These are phyloP conservation scores for Pseudoperonospora humuli DNA, from an alignment of 352 stramenopile species.

Conservation along the genomic window DNA sequence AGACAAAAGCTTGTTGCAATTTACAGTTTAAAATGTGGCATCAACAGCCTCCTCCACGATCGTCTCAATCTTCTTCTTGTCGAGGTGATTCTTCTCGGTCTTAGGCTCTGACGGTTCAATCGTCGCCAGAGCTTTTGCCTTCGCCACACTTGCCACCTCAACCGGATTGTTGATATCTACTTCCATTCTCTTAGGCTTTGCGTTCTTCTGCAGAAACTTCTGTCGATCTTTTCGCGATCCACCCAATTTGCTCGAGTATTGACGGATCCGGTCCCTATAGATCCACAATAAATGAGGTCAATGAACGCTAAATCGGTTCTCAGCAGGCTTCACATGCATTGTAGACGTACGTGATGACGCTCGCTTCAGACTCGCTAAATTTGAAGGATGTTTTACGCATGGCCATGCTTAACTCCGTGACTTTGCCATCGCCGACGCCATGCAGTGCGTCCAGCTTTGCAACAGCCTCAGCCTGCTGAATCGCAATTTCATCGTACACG, in stretches of 20 bases:
- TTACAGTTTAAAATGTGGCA: slow-evolving; percentile 36
- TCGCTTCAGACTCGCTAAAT: slow-evolving; percentile 42
- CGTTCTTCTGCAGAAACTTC: slow-evolving; percentile 58
- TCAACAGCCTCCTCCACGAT: slow-evolving; percentile 52
- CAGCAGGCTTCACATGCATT: background rate
- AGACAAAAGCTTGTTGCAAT: slow-evolving; percentile 5
- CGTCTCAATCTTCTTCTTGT: slow-evolving; percentile 30
- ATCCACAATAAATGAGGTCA: background rate
- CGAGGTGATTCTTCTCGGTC: slow-evolving; percentile 6
- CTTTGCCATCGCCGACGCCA: slow-evolving; percentile 39
- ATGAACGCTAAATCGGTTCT: background rate
- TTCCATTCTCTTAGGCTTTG: slow-evolving; percentile 13
- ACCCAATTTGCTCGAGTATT: slow-evolving; percentile 69
- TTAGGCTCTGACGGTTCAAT: slow-evolving; percentile 9
- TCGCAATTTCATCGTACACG: slow-evolving; percentile 66
- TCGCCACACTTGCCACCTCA: slow-evolving; percentile 11
- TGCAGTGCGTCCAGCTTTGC: slow-evolving; percentile 64
- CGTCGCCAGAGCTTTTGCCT: slow-evolving; percentile 1
- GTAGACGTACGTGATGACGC: slow-evolving; percentile 62
- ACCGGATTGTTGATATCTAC: slow-evolving; percentile 30
- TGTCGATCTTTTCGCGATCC: slow-evolving; percentile 52
- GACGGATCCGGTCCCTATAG: slow-evolving; percentile 52
- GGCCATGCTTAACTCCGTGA: slow-evolving; percentile 35
- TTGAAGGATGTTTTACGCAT: slow-evolving; percentile 69
- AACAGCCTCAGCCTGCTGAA: slow-evolving; percentile 42